A percentile compares a stretch with the other conserved stretches of the same genome.
phyloP scores from a whole-genome alignment of 257 asterid species.

The Solanum boliviense region DNA sequence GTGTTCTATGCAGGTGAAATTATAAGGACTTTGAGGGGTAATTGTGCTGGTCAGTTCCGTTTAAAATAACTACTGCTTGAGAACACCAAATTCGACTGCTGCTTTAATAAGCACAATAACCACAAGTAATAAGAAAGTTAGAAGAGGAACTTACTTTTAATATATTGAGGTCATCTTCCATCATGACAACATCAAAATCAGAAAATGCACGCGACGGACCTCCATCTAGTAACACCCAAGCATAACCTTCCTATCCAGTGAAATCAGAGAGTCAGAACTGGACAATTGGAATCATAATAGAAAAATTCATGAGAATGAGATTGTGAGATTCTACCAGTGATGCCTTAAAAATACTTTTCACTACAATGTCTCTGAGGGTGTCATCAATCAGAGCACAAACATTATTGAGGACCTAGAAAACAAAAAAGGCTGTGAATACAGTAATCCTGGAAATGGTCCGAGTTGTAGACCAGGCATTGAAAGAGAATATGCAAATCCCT shows the following conservation, averaged over 20 bases:
- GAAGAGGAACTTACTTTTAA: conserved; percentile 45
- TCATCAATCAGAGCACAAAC: conserved; percentile 69
- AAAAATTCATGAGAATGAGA: conserved; percentile 8
- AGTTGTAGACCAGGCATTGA: not conserved
- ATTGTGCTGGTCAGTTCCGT: not conserved
- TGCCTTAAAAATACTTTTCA: conserved; percentile 73
- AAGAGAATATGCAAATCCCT: not conserved
- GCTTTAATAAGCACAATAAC: not conserved
- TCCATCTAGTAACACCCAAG: conserved; percentile 93
- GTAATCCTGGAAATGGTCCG: not conserved
- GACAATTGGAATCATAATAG: not conserved
- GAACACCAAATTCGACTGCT: not conserved
- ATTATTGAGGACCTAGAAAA: conserved; percentile 66
- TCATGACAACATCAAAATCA: conserved; percentile 53
- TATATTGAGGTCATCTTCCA: conserved; percentile 80
- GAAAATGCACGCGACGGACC: conserved; percentile 93
- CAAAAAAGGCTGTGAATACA: conserved; percentile 5
- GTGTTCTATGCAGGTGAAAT: not conserved
- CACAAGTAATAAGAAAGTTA: not conserved
- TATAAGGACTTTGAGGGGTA: not conserved
- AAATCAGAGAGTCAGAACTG: conserved; percentile 13
- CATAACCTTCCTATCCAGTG: conserved; percentile 73
- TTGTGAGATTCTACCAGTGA: conserved; percentile 48
- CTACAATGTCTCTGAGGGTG: conserved; percentile 73
- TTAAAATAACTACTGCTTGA: not conserved